These are phyloP conservation scores for Strobilomyces dryophilus DNA, from an alignment of 768 basidiomycete genomes.

Conservation along the genomic window DNA sequence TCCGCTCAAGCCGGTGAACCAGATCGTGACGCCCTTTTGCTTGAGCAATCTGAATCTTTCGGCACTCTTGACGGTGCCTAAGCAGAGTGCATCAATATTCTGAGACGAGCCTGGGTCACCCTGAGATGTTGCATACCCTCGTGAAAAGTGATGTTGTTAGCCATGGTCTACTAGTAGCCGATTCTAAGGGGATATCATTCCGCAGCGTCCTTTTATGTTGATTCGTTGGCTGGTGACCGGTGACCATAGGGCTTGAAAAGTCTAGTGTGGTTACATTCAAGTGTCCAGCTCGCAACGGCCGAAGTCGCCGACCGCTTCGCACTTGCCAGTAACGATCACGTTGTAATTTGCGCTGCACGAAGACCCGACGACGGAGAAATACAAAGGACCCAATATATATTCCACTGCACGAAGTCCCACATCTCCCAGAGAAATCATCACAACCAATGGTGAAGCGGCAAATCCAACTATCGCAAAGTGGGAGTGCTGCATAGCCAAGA, in stretches of 20 bases:
- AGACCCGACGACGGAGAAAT: background rate
- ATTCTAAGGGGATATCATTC: background rate
- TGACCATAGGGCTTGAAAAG: constrained; percentile 9
- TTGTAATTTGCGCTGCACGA: background rate
- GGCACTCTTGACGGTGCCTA: constrained; percentile 65
- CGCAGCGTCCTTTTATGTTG: constrained; percentile 9
- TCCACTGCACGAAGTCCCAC: constrained; percentile 24
- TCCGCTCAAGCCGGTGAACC: constrained; percentile 95
- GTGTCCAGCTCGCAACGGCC: constrained; percentile 1
- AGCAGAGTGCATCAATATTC: background rate
- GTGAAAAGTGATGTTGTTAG: constrained; percentile 65
- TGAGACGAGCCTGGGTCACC: background rate
- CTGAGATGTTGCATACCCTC: constrained; percentile 38
- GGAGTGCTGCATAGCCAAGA: constrained; percentile 46
- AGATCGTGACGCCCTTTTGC: constrained; percentile 89
- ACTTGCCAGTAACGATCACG: background rate
- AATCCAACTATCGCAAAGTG: constrained; percentile 11
- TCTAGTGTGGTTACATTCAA: background rate
- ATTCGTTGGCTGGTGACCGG: background rate
- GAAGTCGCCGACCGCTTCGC: constrained; percentile 7
- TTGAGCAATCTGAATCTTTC: constrained; percentile 67
- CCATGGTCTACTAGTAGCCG: constrained; percentile 20
- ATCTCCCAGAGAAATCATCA: constrained; percentile 7
- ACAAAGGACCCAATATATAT: constrained; percentile 3
- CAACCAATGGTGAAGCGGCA: background rate